Evolutionary conservation across 2,329 filamentous ascomycete species (phyloP).

Genomic region (Ceratocystis variospora): DNA sequence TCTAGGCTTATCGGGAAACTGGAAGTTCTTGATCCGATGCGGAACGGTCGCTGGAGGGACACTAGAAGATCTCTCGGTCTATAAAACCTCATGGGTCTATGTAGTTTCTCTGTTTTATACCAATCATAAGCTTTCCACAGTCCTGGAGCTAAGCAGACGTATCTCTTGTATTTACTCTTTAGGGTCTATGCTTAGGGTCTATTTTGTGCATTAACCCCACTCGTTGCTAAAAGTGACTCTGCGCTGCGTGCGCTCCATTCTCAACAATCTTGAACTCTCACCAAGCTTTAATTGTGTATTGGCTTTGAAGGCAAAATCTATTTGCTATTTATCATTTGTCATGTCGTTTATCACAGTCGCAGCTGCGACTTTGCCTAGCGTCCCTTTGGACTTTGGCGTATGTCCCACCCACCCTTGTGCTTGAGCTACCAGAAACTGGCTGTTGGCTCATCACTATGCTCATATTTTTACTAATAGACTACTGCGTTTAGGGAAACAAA

Average conservation of each 20-base stretch:
- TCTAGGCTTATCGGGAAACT: slow-evolving; percentile 49
- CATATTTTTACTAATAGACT: not conserved
- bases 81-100: not conserved
- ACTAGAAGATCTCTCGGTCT: slow-evolving; percentile 36
- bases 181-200: not conserved
- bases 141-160: not conserved
- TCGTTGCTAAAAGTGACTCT: slow-evolving; percentile 4
- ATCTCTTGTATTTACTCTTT: not conserved
- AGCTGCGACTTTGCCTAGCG: slow-evolving; percentile 27
- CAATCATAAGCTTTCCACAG: not conserved
- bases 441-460: not conserved
- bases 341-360: slow-evolving; percentile 28
- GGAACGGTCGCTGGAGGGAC: slow-evolving; percentile 63
- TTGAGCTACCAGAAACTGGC: not conserved
- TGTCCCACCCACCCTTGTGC: not conserved
- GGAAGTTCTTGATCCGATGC: slow-evolving; percentile 57
- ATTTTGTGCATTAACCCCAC: not conserved
- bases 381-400: slow-evolving; percentile 42
- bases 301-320: slow-evolving; percentile 19
- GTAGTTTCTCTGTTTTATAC: not conserved
- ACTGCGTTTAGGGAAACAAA: slow-evolving; percentile 36
- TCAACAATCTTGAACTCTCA: not conserved
- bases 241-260: not conserved
- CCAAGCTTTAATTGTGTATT: not conserved
- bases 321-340: not conserved